Percentiles rank a stretch among this genome's conserved stretches.
Evolutionary conservation across 2,329 filamentous ascomycete genomes (phyloP).

Genomic region (Clarireedia monteithiana): DNA sequence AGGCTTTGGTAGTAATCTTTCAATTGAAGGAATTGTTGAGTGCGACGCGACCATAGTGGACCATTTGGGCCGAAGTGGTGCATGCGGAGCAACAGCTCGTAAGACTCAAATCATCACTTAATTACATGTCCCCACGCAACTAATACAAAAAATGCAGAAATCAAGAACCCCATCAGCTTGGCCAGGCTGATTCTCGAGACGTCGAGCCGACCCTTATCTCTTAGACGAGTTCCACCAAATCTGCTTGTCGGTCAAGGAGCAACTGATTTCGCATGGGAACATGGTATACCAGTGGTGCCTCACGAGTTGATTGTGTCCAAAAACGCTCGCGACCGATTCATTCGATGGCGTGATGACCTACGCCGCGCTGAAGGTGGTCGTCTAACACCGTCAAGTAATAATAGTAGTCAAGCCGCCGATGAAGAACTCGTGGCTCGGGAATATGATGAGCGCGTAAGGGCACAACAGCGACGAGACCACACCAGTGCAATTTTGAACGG

Average conservation of each 20-base stretch:
- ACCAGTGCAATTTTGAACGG: slow-evolving; percentile 46
- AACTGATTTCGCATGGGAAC: slow-evolving; percentile 73
- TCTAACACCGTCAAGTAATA: slow-evolving; percentile 21
- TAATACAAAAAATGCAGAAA: slow-evolving; percentile 46
- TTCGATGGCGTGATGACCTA: slow-evolving; percentile 71
- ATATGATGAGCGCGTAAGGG: slow-evolving; percentile 25
- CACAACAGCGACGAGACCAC: slow-evolving; percentile 37
- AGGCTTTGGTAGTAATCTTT: slow-evolving; percentile 90
- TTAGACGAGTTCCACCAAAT: slow-evolving; percentile 87
- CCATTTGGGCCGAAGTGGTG: slow-evolving; percentile 83
- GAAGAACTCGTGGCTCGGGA: slow-evolving; percentile 18
- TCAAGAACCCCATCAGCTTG: slow-evolving; percentile 86
- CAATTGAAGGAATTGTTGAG: slow-evolving; percentile 84
- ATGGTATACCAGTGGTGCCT: slow-evolving; percentile 65
- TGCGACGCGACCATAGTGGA: slow-evolving; percentile 93
- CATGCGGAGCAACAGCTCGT: slow-evolving; percentile 87
- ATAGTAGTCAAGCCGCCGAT: slow-evolving; percentile 21
- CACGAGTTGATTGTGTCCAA: slow-evolving; percentile 74
- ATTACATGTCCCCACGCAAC: background rate
- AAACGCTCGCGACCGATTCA: slow-evolving; percentile 69
- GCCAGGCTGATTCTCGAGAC: slow-evolving; percentile 76
- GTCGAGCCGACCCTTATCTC: slow-evolving; percentile 67
- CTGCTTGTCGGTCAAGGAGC: slow-evolving; percentile 83
- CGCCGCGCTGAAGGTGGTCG: slow-evolving; percentile 46
- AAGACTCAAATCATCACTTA: slow-evolving; percentile 33